Percentiles rank a stretch among this genome's conserved stretches.
Evolutionary conservation across 768 basidiomycete species (phyloP).

Genomic region (Zangia roseola): DNA sequence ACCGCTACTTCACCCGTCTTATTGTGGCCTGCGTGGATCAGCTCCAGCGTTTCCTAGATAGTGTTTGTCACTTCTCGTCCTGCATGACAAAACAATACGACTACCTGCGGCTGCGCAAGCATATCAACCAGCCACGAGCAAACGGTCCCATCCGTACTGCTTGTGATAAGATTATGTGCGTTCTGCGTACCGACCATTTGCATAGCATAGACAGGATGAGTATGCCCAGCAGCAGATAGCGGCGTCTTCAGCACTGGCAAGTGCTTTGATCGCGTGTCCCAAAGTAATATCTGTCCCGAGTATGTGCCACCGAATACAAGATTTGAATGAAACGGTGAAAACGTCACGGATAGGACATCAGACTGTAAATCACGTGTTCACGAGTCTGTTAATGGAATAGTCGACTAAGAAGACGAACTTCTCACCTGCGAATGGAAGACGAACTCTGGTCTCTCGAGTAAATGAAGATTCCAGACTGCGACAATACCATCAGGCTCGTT

Average conservation of each 20-base stretch:
- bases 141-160: constrained; percentile 94
- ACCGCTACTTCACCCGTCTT: constrained; percentile 97
- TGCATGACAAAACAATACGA: constrained; percentile 1
- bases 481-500: constrained; percentile 98
- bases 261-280: constrained; percentile 98
- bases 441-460: constrained; percentile 94
- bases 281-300: constrained; percentile 95
- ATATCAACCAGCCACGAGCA: constrained; percentile 99
- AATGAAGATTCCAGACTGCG: constrained; percentile 95
- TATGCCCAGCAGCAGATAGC: constrained; percentile 92
- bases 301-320: constrained; percentile 98
- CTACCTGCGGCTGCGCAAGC: constrained; percentile 95
- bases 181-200: constrained; percentile 98
- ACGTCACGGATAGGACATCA: constrained; percentile 93
- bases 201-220: constrained; percentile 98
- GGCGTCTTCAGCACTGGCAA: constrained; percentile 96
- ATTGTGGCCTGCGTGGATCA: constrained; percentile 86
- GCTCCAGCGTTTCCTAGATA: constrained; percentile 85
- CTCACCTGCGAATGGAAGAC: constrained; percentile 96
- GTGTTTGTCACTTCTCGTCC: not conserved
- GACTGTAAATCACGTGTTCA: constrained; percentile 53
- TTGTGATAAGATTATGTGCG: constrained; percentile 95
- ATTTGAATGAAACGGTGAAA: constrained; percentile 98
- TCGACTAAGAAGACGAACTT: constrained; percentile 4
- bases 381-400: constrained; percentile 5